A percentile compares a stretch with the other conserved stretches of the same genome.
These are phyloP conservation scores for Cercospora citrullina DNA, from an alignment of 2,329 filamentous ascomycete genomes.

Conservation along the genomic window DNA sequence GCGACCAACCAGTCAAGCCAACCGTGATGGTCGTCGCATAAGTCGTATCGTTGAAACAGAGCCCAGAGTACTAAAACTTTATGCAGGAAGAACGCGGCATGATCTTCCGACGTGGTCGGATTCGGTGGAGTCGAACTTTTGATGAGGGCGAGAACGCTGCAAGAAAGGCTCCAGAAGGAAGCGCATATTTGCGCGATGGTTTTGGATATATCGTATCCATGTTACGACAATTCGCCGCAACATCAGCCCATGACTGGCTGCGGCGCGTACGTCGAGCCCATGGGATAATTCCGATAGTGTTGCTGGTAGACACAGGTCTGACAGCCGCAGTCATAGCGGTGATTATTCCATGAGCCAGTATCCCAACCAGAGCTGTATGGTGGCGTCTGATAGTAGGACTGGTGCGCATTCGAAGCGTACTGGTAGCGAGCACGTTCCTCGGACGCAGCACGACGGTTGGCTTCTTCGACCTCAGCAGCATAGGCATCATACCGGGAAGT, in stretches of 20 bases:
- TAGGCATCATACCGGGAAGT: slow-evolving; percentile 35
- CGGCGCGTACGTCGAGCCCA: slow-evolving; percentile 33
- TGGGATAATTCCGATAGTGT: slow-evolving; percentile 39
- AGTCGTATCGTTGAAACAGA: slow-evolving; percentile 10
- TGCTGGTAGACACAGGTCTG: slow-evolving; percentile 38
- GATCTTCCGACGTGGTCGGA: slow-evolving; percentile 13
- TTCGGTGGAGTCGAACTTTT: slow-evolving; percentile 15
- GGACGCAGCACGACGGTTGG: slow-evolving; percentile 33
- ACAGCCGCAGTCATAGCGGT: slow-evolving; percentile 41
- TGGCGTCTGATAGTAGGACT: slow-evolving; percentile 34
- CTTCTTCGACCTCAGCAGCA: slow-evolving; percentile 33
- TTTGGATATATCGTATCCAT: neutral
- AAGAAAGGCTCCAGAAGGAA: slow-evolving; percentile 1
- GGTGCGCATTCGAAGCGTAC: slow-evolving; percentile 31
- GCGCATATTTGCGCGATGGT: neutral
- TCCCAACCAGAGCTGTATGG: slow-evolving; percentile 38
- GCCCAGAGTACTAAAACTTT: slow-evolving; percentile 9
- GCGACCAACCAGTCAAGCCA: neutral
- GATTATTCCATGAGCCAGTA: slow-evolving; percentile 37
- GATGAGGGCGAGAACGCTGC: slow-evolving; percentile 21
- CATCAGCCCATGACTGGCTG: slow-evolving; percentile 13
- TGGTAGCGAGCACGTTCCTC: slow-evolving; percentile 38
- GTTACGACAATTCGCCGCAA: neutral
- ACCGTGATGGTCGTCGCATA: neutral
- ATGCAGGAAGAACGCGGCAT: slow-evolving; percentile 18